Percentiles rank a stretch among this genome's conserved stretches.
Evolutionary conservation across 306 rosid genomes (phyloP).

Genomic region (Dalbergia cultrata): DNA sequence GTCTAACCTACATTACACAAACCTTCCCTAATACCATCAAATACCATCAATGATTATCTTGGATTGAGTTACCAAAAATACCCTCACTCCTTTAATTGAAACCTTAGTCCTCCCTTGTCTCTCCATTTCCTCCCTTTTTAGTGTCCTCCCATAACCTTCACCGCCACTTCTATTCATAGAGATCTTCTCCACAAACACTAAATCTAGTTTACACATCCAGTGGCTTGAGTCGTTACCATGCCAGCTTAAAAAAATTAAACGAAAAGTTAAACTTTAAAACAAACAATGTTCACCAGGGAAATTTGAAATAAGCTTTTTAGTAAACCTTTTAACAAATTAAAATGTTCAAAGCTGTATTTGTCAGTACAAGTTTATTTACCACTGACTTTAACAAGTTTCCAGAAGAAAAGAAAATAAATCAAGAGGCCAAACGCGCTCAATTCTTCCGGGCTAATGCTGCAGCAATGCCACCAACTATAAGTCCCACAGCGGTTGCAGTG

Average conservation of each 20-base stretch:
- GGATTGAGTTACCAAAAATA: no score
- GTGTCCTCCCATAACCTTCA: no score
- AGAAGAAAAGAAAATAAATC: conserved; percentile 21
- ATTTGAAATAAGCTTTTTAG: neutral
- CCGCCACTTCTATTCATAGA: neutral
- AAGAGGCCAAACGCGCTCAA: conserved; percentile 49
- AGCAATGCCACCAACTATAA: conserved; percentile 87
- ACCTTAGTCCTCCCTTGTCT: no score
- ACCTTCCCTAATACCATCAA: no score
- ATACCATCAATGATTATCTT: no score
- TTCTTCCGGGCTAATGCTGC: conserved; percentile 81
- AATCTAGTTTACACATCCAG: neutral
- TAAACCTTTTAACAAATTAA: conserved; percentile 21
- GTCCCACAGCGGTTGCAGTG: conserved; percentile 86
- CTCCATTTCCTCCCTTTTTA: no score
- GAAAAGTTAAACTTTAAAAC: neutral
- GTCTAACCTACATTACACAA: no score
- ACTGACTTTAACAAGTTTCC: conserved; percentile 33
- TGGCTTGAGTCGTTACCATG: neutral
- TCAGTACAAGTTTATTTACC: conserved; percentile 36
- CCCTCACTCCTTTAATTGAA: no score
- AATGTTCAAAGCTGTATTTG: conserved; percentile 15
- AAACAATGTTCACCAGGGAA: neutral
- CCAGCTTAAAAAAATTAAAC: neutral
- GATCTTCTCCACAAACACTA: neutral